These are phyloP conservation scores for Phytophthora palmivora DNA, from an alignment of 352 stramenopile species.

Conservation along the genomic window DNA sequence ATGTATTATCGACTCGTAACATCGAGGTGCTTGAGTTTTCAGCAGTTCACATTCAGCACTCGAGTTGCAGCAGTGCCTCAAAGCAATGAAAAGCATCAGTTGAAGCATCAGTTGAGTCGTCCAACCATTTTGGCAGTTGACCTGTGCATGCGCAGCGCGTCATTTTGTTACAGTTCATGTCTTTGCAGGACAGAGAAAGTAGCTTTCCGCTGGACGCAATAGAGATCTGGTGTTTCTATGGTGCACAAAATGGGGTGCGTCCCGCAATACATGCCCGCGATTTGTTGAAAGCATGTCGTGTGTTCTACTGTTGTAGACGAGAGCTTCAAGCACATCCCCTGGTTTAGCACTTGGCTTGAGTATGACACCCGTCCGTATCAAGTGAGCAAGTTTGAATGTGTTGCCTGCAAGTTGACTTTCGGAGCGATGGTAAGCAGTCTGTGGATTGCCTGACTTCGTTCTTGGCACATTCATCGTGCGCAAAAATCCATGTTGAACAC, in stretches of 20 bases:
- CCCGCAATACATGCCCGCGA: neutral
- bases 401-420: conserved; percentile 15
- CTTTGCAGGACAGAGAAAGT: neutral
- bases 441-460: conserved; percentile 7
- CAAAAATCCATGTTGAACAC: conserved; percentile 18
- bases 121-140: neutral
- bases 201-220: neutral
- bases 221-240: neutral
- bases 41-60: conserved; percentile 12
- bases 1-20: too few relatives aligned
- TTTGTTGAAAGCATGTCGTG: conserved; percentile 2
- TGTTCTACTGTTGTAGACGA: conserved; percentile 31
- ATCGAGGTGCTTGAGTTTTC: conserved; percentile 3
- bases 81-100: conserved; percentile 5
- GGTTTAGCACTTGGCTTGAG: conserved; percentile 9
- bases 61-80: conserved; percentile 17
- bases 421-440: conserved; percentile 20
- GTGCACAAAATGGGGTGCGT: neutral
- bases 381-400: conserved; percentile 2
- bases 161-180: neutral
- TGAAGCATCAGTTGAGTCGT: too few relatives aligned
- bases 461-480: neutral
- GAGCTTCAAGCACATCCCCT: conserved; percentile 2
- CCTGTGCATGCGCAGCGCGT: conserved; percentile 4
- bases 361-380: conserved; percentile 11